A percentile compares a stretch with the other conserved stretches of the same genome.
These are phyloP conservation scores for Fusarium sp. DNA, from an alignment of 2,329 filamentous ascomycete genomes.

Conservation along the genomic window DNA sequence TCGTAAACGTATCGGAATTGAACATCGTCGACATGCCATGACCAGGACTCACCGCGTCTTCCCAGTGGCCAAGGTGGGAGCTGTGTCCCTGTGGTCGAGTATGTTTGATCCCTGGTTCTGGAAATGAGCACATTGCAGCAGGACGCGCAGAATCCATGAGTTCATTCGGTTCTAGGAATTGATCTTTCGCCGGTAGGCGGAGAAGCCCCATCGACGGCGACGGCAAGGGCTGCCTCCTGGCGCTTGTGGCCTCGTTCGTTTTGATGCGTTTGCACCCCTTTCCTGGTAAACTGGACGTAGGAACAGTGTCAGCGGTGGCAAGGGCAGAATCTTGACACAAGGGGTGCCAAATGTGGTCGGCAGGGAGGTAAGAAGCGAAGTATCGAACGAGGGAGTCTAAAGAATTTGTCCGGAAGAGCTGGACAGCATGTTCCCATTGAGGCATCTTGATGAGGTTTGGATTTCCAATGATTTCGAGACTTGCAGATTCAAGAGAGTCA, in stretches of 20 bases:
- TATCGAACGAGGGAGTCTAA: constrained; percentile 68
- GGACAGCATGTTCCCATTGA: constrained; percentile 65
- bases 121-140: constrained; percentile 4
- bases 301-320: background rate
- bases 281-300: constrained; percentile 4
- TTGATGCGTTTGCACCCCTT: background rate
- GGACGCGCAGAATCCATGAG: background rate
- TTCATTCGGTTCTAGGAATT: background rate
- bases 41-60: too few species aligned
- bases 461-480: constrained; percentile 66
- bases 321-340: constrained; percentile 45
- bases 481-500: constrained; percentile 63
- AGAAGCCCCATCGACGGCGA: constrained; percentile 1
- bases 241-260: background rate
- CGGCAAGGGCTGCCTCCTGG: background rate
- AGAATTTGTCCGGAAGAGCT: constrained; percentile 66
- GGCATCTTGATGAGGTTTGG: constrained; percentile 64
- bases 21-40: too few species aligned
- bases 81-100: constrained; percentile 5
- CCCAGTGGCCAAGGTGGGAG: background rate
- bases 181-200: constrained; percentile 9
- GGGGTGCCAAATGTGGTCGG: constrained; percentile 52
- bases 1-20: too few species aligned
- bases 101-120: constrained; percentile 5
- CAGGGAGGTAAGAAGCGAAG: constrained; percentile 66